Conservation (phyloP, 805 yeast genomes). For the Candida pseudofarinosa region DNA sequence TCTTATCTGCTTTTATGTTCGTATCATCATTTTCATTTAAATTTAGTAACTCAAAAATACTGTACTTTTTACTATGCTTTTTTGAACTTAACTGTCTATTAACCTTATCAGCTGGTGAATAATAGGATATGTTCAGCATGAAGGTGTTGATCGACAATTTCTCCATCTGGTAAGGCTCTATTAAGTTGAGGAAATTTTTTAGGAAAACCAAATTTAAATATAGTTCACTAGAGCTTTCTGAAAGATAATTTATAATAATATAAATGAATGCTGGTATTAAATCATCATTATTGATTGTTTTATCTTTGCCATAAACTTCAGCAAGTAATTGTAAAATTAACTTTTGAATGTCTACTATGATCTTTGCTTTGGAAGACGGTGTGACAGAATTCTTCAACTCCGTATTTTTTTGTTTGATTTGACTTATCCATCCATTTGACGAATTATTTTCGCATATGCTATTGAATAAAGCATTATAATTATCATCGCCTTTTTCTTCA, state of each 20-base stretch:
- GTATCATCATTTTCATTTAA: conserved; percentile 14
- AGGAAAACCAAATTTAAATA: conserved; percentile 35
- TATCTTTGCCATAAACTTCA: conserved; percentile 13
- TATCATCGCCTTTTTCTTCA: conserved; percentile 16
- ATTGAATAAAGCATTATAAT: conserved; percentile 14
- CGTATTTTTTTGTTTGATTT: conserved; percentile 9
- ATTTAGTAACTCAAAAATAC: conserved; percentile 29
- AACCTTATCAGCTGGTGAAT: conserved; percentile 16
- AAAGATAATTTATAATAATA: conserved; percentile 27
- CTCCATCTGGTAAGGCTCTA: conserved; percentile 30
- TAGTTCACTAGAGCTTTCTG: conserved; percentile 20
- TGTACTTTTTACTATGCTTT: conserved; percentile 14
- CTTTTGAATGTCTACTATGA: conserved; percentile 31
- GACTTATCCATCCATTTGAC: conserved; percentile 13
- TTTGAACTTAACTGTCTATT: conserved; percentile 7
- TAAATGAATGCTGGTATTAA: conserved; percentile 38
- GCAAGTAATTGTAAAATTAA: conserved; percentile 17
- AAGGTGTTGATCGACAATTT: conserved; percentile 12
- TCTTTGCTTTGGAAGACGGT: conserved; percentile 29
- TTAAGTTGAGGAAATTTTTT: conserved; percentile 28
- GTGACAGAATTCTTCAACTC: conserved; percentile 20
- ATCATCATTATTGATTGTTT: conserved; percentile 34
- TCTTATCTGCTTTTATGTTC: conserved; percentile 4
- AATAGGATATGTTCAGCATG: conserved; percentile 13
- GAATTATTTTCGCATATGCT: conserved; percentile 8